These are phyloP conservation scores for Alternaria angustiovoidea DNA, from an alignment of 2,329 filamentous ascomycete species.

Conservation along the genomic window DNA sequence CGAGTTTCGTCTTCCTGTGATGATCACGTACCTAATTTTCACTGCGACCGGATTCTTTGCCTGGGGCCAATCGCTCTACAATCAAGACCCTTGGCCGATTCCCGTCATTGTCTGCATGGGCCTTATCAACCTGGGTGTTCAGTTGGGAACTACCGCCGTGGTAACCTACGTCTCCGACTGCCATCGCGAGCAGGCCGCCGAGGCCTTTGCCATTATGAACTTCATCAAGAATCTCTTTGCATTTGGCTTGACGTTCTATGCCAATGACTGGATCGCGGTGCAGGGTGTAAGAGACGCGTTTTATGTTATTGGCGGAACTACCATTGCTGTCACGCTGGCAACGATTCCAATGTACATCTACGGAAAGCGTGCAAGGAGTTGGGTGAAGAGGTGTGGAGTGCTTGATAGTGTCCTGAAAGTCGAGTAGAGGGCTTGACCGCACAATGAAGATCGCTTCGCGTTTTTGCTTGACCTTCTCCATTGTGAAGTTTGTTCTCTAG, in stretches of 20 bases:
- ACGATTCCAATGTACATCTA: conserved; percentile 40
- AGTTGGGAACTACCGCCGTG: conserved; percentile 31
- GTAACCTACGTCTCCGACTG: conserved; percentile 36
- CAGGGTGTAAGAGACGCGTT: conserved; percentile 33
- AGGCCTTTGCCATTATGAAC: conserved; percentile 40
- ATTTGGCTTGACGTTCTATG: conserved; percentile 35
- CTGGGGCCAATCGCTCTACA: conserved; percentile 31
- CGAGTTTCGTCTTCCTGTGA: conserved; percentile 36
- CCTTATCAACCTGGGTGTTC: conserved; percentile 36
- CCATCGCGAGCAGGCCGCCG: conserved; percentile 33
- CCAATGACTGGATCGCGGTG: conserved; percentile 31
- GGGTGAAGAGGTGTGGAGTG: conserved; percentile 43
- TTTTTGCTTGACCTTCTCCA: background rate
- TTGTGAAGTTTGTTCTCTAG: background rate
- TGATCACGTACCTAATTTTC: conserved; percentile 32
- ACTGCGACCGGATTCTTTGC: conserved; percentile 36
- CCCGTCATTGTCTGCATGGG: conserved; percentile 39
- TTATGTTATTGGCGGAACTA: conserved; percentile 33
- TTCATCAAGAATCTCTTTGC: conserved; percentile 40
- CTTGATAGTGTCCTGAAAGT: conserved; percentile 28
- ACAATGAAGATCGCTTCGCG: background rate
- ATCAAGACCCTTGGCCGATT: conserved; percentile 32
- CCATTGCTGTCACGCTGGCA: conserved; percentile 28
- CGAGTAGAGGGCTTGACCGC: background rate
- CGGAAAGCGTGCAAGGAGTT: conserved; percentile 35